phyloP scores from a whole-genome alignment of 345 rosid genomes.

The Brassica cretica region DNA sequence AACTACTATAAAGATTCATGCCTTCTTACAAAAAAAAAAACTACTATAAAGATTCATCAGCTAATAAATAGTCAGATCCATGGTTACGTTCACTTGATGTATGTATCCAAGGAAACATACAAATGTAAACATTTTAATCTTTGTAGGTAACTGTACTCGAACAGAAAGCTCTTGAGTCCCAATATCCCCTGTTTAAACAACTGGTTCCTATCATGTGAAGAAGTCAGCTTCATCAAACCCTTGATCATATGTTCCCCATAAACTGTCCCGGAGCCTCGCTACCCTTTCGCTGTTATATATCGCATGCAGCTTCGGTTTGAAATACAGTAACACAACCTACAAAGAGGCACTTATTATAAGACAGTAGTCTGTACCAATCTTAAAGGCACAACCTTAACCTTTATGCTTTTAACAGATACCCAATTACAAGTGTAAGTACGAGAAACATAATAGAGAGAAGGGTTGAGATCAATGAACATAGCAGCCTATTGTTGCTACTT shows the following conservation, averaged over 20 bases:
- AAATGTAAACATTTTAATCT: slow-evolving; percentile 64
- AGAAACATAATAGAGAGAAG: slow-evolving; percentile 77
- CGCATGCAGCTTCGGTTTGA: too few relatives aligned
- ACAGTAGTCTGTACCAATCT: not conserved
- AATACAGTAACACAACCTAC: slow-evolving; percentile 58
- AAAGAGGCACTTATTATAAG: slow-evolving; percentile 10
- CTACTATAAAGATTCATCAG: not conserved
- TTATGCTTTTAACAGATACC: not conserved
- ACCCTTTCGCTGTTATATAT: slow-evolving; percentile 82
- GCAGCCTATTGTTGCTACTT: not conserved
- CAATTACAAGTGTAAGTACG: slow-evolving; percentile 46
- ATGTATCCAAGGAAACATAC: slow-evolving; percentile 88
- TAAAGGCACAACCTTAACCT: slow-evolving; percentile 3
- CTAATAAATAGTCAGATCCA: slow-evolving; percentile 13
- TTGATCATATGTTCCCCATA: slow-evolving; percentile 84
- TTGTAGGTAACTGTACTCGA: slow-evolving; percentile 55
- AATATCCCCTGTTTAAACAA: slow-evolving; percentile 45
- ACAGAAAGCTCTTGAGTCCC: slow-evolving; percentile 51
- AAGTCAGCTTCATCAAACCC: slow-evolving; percentile 56
- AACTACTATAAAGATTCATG: not conserved
- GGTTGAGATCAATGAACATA: not conserved
- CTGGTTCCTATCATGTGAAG: slow-evolving; percentile 48
- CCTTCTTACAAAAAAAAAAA: too few relatives aligned
- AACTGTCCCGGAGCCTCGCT: slow-evolving; percentile 86
- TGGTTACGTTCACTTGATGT: slow-evolving; percentile 80